Evolutionary conservation across 495 filamentous ascomycete genomes (phyloP), one percentile per base, ranked within the genome.

Genomic region (Tirmania nivea): DNA sequence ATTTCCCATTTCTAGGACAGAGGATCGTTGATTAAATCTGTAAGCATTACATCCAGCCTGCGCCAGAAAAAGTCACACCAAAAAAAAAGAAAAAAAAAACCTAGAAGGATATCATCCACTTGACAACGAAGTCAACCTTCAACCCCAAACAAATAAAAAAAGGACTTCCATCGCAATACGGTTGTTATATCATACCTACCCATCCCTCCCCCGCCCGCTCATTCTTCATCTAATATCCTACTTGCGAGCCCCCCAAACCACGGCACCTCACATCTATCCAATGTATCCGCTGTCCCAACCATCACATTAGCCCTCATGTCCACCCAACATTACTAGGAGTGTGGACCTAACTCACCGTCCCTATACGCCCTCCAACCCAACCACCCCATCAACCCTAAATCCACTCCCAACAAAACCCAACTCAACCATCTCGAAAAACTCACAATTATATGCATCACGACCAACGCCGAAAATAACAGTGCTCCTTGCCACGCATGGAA

Each of bases 401-500:
- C 88, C 20, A 72, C 69, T 10, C 86, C 62, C 55, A 93, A 78
- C 10, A 97, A 68, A 42, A 88, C 69, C 81, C 85, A 95, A 42
- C 81, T 87, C 4, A 95, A 65, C 51, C 94, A 78, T 7, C 70
- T 75, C 25, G 83, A 86, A 80, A 85, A 94, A 16, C 78, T 76
- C 69, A 95, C 79, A 19, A 95, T 69, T 35, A 94, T 71, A 66
- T 97, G 90, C 19, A 94, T 51, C 48, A 89, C 78, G 65, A 94
- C 92, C 49, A 97, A 65, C 54, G 75, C 76, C 17, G 83, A 79
- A 66, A 95, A 97, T 14, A 95, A 67, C 66, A 96, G 74, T 56
- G 81, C 81, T 4, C 80, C 84, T 68, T 96, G 89, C 89, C 90
- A 95, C 8, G 88, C 90, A 67, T 97, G 90, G 57, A 94, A 94